phyloP scores from a whole-genome alignment of 129 eudicot species.

The Pittosporum tobira region DNA sequence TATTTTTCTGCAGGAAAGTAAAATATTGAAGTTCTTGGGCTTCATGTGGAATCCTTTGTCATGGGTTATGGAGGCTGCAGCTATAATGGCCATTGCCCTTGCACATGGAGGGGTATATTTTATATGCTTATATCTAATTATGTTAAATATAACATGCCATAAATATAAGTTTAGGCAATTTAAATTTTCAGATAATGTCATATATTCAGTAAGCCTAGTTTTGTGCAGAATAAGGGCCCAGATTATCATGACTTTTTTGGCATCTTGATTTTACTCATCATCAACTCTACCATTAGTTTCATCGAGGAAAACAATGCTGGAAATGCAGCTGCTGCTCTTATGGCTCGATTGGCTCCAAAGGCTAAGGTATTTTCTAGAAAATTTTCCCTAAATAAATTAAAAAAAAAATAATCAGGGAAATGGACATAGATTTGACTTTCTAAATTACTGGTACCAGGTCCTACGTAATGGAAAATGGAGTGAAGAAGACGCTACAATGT shows the following conservation, averaged over 20 bases:
- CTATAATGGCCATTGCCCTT: constrained; percentile 78
- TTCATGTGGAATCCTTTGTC: constrained; percentile 97
- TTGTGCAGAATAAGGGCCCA: constrained; percentile 49
- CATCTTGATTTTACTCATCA: constrained; percentile 52
- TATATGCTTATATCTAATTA: background rate
- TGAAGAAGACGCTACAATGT: constrained; percentile 61
- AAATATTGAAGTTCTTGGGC: constrained; percentile 74
- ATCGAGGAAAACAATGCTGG: constrained; percentile 91
- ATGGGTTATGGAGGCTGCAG: constrained; percentile 98
- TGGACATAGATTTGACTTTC: background rate
- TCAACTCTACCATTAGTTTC: constrained; percentile 82
- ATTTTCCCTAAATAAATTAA: background rate
- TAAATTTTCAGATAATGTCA: no score
- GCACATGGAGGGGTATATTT: constrained; percentile 84
- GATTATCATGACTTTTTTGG: constrained; percentile 76
- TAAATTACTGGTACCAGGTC: constrained; percentile 27
- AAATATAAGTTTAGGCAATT: no score
- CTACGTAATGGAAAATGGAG: constrained; percentile 74
- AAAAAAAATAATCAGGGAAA: background rate
- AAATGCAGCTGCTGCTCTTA: constrained; percentile 90
- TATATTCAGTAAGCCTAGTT: background rate
- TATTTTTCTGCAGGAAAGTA: constrained; percentile 46
- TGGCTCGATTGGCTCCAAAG: constrained; percentile 93
- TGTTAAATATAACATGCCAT: background rate
- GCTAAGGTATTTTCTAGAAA: constrained; percentile 48